Evolutionary conservation across 768 basidiomycete species (phyloP), one percentile per base, ranked within the genome.

Genomic region (Lepiota venenata): DNA sequence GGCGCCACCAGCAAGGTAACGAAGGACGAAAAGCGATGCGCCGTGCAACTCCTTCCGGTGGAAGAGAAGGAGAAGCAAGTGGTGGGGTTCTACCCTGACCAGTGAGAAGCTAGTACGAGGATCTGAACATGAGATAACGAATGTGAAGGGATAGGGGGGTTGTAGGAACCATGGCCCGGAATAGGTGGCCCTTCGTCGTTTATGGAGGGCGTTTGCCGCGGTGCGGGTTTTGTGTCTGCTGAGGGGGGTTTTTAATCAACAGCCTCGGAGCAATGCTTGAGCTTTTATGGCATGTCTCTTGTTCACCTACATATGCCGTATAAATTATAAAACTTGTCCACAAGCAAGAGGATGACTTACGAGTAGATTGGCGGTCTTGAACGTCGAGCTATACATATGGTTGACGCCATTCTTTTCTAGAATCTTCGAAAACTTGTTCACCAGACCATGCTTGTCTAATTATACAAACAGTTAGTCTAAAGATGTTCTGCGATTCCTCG

Each of bases 311-410:
- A 32, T 16, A 25, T 44, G 45, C 35, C 18, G 32, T 52, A 35
- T 40, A 37, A 40, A 39, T 36, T n/a, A n/a, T n/a, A n/a, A n/a
- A n/a, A 47, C 14, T 56, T 45, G 12, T 39, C 42, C 41, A 32
- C 38, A 36, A 41, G 2, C 43, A 16, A 41, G 60, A 52, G 12
- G 25, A 40, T 10, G 50, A 63, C 72, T 57, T 60, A 91, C 88
- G 61, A 91, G 72, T 29, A 92, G 67, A 67, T 92, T 91, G 52
- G 89, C 89, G 5, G 86, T 87, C 70, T 88, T 88, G 65, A 83
- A 86, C n/a, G 89, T 90, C 41, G 87, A 88, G 54, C 84, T 87
- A 64, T 91, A 91, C 81, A 91, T 86, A 64, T 90, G 87, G 69
- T 90, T 88, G 64, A 92, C 85, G 10, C 81, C 80, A 60, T 85